These are phyloP conservation scores for Boletus rubescentipes DNA, from an alignment of 768 basidiomycete species.

Conservation along the genomic window DNA sequence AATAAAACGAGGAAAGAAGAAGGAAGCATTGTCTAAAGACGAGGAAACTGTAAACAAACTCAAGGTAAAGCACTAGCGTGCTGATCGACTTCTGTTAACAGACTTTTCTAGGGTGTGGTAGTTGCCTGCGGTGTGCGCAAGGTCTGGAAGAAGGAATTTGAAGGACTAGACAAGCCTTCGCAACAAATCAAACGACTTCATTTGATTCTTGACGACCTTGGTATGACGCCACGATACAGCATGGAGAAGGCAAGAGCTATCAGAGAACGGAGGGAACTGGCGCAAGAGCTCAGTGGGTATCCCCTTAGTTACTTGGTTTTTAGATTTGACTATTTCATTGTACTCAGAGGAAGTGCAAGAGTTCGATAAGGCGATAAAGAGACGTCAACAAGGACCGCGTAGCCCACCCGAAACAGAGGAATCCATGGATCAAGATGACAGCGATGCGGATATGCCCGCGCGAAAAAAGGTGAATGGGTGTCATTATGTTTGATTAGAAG, in stretches of 20 bases:
- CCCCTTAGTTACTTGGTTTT: background rate
- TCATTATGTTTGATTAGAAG: background rate
- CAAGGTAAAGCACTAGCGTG: conserved; percentile 48
- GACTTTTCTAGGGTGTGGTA: conserved; percentile 53
- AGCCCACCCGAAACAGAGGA: conserved; percentile 19
- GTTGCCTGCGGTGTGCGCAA: conserved; percentile 76
- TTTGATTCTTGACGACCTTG: conserved; percentile 64
- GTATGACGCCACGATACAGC: conserved; percentile 77
- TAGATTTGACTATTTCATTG: background rate
- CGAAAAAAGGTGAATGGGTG: conserved; percentile 43
- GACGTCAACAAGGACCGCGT: conserved; percentile 23
- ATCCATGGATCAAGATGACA: conserved; percentile 34
- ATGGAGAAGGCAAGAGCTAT: conserved; percentile 80
- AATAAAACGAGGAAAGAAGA: conserved; percentile 31
- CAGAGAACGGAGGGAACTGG: conserved; percentile 70
- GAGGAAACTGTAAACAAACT: conserved; percentile 74
- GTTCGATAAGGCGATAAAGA: conserved; percentile 54
- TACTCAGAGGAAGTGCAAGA: conserved; percentile 69
- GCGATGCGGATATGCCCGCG: conserved; percentile 32
- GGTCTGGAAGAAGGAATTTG: conserved; percentile 73
- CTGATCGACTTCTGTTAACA: background rate
- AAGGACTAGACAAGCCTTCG: conserved; percentile 51
- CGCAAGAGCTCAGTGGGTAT: conserved; percentile 70
- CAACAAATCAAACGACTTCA: conserved; percentile 68
- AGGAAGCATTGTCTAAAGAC: conserved; percentile 47